Evolutionary conservation across 768 basidiomycete genomes (phyloP), one percentile per base, ranked within the genome.

Genomic region (Pulveroboletus sp.): DNA sequence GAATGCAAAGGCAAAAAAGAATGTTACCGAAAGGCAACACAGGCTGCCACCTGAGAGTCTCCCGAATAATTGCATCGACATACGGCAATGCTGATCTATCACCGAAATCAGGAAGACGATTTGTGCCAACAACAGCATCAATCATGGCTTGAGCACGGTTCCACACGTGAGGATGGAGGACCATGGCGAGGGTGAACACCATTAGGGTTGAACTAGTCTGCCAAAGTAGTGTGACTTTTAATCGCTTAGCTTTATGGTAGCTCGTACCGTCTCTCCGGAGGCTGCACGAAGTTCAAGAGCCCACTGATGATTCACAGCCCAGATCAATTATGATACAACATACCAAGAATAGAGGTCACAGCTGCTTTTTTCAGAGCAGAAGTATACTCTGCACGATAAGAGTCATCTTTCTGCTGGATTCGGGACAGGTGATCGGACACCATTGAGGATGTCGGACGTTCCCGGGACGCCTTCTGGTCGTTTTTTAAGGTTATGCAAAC

Each of bases 231-330:
- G 19, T 36, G 21, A 20, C 7, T 5, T n/a, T 12, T 19, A 7
- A 19, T 7, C 13, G 20, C 4, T 38, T 25, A 39, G 62, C 62
- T 35, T 21, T 11, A n/a, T 10, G 29, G n/a, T 33, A 8, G 16
- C 6, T 25, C 43, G 23, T 35, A 50, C 49, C n/a, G 49, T 50
- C 23, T 50, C 49, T 24, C 20, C 25, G 2, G 43, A 21, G 8
- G 27, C 49, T 50, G 32, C 17, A 41, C 13, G 40, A 19, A 4
- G 5, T 27, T 10, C 8, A 41, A 21, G 8, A 5, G 21, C 38
- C 19, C 23, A 23, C 16, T 12, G 17, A 6, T 6, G 17, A 12
- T 14, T n/a, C 33, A 32, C n/a, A 6, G 17, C 25, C 23, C 23
- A 1, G 7, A 7, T n/a, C 23, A 16, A 27, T 19, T 14, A 9